Base-by-base conservation (phyloP, 2,329 filamentous ascomycete species). In the Diplocarpon mali region DNA sequence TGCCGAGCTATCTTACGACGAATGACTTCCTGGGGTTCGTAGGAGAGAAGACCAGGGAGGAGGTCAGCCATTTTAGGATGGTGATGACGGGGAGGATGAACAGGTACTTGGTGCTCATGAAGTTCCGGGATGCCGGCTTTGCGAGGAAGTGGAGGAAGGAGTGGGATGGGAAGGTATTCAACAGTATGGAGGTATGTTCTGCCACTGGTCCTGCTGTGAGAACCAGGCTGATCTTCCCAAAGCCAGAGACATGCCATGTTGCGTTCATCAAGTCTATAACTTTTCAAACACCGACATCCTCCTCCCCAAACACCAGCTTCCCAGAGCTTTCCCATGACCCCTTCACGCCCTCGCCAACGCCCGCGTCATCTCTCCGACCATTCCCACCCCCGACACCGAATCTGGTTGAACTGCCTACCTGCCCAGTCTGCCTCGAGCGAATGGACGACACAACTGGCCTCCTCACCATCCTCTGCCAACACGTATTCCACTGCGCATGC, bases 381-480 rank as follows among this genome's bases (percentile, higher is more conserved):
- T 77, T 79, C 42, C 76, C 76, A 3, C 80, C 71, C 2, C 76
- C 75, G 2, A 95, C 90, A 1, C 85, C 89, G 1, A 83, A 85
- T 40, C 72, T 96, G 1, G 75, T 95, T 43, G 92, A 98, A 65
- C 69, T 98, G 11, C 92, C 92, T 2, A 96, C 92, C 1, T 98
- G 92, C 53, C 89, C 92, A 0, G 92, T 98, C 9, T 98, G 92
- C 54, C 73, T 98, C 5, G 92, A 98, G 63, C 82, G 90, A 38
- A 98, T 98, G 92, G 92, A 98, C 59, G 90, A 96, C 62, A 95
- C 89, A 0, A 93, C 88, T 0, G 92, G 92, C 0, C 71, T 98
- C 2, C 77, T 98, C 60, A 98, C 92, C 1, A 96, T 96, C 34
- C 81, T 93, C 27, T 98, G 92, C 61, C 90, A 96, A 59, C 92